Conservation (phyloP, 2,329 filamentous ascomycete species). For the Diaporthe sp. region DNA sequence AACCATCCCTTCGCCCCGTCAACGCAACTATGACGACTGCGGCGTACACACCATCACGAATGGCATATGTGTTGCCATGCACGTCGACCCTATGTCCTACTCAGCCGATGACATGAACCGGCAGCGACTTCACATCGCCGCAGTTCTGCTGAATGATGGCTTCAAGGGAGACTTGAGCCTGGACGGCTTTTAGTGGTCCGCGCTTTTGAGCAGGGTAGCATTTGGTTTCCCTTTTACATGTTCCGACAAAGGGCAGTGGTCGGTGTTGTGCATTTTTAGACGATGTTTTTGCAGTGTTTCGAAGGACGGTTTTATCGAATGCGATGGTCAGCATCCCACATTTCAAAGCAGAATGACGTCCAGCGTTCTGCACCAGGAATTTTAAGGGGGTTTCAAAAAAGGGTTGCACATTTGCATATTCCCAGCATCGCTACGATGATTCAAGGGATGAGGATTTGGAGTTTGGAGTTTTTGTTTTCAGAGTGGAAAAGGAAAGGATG, state of each 20-base stretch:
- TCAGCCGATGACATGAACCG: constrained; percentile 67
- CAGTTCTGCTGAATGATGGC: constrained; percentile 76
- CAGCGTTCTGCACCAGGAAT: not conserved
- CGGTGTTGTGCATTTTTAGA: not conserved
- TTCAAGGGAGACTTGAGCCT: constrained; percentile 73
- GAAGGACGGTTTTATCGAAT: not conserved
- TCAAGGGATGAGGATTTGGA: not conserved
- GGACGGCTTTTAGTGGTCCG: constrained; percentile 50
- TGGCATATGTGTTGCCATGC: constrained; percentile 72
- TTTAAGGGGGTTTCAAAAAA: not conserved
- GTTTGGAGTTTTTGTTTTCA: constrained; percentile 15
- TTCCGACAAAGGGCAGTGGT: not conserved
- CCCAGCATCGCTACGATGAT: not conserved
- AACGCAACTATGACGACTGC: constrained; percentile 80
- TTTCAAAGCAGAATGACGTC: not conserved
- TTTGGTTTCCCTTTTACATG: not conserved
- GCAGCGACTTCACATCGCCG: constrained; percentile 74
- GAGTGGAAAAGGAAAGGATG: not conserved
- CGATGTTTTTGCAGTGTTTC: not conserved
- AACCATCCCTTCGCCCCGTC: constrained; percentile 64
- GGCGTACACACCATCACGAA: constrained; percentile 85
- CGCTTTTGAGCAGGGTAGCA: not conserved
- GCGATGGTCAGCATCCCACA: not conserved
- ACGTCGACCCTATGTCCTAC: constrained; percentile 67
- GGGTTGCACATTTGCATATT: not conserved